Conservation (phyloP, 306 rosid species). For the Styphnolobium japonicum region DNA sequence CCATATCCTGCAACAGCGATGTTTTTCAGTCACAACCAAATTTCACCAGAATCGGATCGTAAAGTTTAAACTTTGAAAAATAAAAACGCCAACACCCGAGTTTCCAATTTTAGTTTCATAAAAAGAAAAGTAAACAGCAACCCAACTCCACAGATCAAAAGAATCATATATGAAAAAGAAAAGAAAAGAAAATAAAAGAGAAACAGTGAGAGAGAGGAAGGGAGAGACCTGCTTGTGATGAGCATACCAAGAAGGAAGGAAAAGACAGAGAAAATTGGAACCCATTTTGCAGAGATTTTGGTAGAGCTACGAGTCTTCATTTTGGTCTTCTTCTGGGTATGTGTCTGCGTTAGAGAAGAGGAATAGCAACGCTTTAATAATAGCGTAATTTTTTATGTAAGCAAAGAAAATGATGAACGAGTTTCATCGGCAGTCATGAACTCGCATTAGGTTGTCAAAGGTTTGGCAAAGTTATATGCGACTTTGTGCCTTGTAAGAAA, state of each 20-base stretch:
- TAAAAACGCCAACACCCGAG: conserved; percentile 1
- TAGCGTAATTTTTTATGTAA: too few relatives aligned
- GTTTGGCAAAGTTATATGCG: too few relatives aligned
- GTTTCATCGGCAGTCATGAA: too few relatives aligned
- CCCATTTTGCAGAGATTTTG: conserved; percentile 78
- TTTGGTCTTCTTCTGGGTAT: neutral
- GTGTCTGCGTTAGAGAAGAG: too few relatives aligned
- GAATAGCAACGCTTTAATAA: too few relatives aligned
- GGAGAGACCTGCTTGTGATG: conserved; percentile 71
- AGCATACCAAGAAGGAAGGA: conserved; percentile 80
- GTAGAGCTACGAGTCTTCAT: conserved; percentile 65
- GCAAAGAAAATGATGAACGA: too few relatives aligned
- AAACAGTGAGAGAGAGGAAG: neutral
- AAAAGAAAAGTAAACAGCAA: too few relatives aligned
- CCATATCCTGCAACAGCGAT: conserved; percentile 59
- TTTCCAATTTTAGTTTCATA: neutral
- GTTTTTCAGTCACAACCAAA: neutral
- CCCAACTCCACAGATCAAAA: neutral
- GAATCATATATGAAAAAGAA: neutral
- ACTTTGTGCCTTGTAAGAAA: too few relatives aligned
- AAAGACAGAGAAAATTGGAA: conserved; percentile 76
- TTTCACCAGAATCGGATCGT: conserved; percentile 12
- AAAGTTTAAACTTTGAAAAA: conserved; percentile 9
- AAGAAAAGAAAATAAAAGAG: too few relatives aligned
- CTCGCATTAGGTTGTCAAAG: too few relatives aligned